Evolutionary conservation across 129 eudicot species (phyloP), one percentile per base, ranked within the genome.

Genomic region (Lactuca saligna): DNA sequence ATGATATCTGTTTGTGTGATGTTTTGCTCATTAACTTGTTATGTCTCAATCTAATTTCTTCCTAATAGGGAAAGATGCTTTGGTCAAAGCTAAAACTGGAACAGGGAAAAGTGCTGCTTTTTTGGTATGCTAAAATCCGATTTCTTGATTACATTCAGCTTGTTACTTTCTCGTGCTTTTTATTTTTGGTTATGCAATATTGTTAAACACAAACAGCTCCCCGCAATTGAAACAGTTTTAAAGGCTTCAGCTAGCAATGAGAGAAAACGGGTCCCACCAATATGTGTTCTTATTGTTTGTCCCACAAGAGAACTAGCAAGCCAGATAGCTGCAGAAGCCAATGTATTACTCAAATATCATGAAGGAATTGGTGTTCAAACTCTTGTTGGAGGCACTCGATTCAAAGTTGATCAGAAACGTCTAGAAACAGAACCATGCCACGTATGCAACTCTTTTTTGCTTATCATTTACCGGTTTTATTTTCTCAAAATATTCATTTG

Each of bases 231-330:
- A 89, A 82, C 97, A 93, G 99, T 93, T 81, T 61, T 93, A 58
- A 93, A 87, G 81, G 87, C 92, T 57, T 79, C 86, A 49, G 46
- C 25, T 63, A 72, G 56, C 48, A 71, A 73, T 31, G 57, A 25
- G 20, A 63, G 37, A 63, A 82, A 77, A 57, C 76, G 95, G 68
- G 69, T 84, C 25, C 82, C 95, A 8, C 97, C 92, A 14, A 76
- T 87, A 64, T 77, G 79, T 76, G 97, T 82, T 75, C 95, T 93
- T 61, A 87, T 93, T 57, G 48, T 93, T 25, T 93, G 97, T 72
- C 99, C 99, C 63, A 85, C 99, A 8, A 78, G 99, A 80, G 99
- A 93, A 75, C 90, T 89, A 53, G 99, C 99, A 14, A 93, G 99
- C 63, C 97, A 93, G 81, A 82, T 93, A 76, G 80, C 92, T 75